Conservation (phyloP, 2,329 filamentous ascomycete genomes). For the Aaosphaeria pasadenensis region DNA sequence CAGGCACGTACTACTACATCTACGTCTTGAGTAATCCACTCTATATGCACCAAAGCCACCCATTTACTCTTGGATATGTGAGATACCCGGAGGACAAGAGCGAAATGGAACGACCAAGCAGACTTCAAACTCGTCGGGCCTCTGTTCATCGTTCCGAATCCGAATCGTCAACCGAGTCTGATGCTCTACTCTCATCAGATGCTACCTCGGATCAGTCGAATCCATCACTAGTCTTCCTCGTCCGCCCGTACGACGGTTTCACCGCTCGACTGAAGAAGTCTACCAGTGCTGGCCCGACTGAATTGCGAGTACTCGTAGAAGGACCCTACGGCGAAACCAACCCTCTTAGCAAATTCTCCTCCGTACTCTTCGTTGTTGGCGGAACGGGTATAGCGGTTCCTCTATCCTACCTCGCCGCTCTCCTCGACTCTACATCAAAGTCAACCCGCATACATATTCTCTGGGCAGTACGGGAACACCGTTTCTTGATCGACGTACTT, state of each 20-base stretch:
- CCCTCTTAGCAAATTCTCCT: conserved; percentile 41
- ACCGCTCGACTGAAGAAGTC: conserved; percentile 44
- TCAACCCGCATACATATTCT: conserved; percentile 23
- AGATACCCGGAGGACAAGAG: not conserved
- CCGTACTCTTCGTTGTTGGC: conserved; percentile 35
- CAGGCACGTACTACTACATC: conserved; percentile 52
- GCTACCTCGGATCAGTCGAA: conserved; percentile 1
- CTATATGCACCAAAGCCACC: conserved; percentile 49
- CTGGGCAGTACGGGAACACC: conserved; percentile 32
- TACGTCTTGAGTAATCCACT: conserved; percentile 44
- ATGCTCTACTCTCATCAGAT: conserved; percentile 20
- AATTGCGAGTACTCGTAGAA: conserved; percentile 45
- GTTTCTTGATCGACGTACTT: conserved; percentile 22
- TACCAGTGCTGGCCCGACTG: conserved; percentile 30
- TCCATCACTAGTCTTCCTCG: conserved; percentile 43
- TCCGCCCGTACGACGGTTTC: conserved; percentile 52
- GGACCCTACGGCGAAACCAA: conserved; percentile 49
- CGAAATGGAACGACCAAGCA: not conserved
- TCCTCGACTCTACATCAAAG: conserved; percentile 13
- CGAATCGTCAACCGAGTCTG: conserved; percentile 19
- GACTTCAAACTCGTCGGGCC: not conserved
- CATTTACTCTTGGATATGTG: conserved; percentile 39
- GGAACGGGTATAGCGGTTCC: conserved; percentile 35
- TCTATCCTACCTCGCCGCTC: conserved; percentile 23
- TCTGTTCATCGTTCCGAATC: conserved; percentile 6